Conservation (phyloP, 2,329 filamentous ascomycete genomes). For the Penicillium verrucosum region DNA sequence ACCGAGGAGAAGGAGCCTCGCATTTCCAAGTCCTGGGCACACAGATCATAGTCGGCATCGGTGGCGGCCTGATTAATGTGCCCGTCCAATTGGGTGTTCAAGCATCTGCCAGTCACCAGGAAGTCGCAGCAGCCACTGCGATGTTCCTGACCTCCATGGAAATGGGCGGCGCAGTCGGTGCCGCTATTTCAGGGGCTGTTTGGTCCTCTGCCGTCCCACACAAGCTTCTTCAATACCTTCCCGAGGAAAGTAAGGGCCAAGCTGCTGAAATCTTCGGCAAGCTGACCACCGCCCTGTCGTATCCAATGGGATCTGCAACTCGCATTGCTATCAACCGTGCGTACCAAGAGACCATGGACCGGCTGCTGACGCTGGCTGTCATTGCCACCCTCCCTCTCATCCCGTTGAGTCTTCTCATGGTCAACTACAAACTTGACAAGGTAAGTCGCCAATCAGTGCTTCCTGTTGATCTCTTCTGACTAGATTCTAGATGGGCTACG, state of each 20-base stretch:
- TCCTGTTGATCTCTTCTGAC: slow-evolving; percentile 1
- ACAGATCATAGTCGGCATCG: slow-evolving; percentile 59
- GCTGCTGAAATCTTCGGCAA: slow-evolving; percentile 51
- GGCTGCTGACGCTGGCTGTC: slow-evolving; percentile 55
- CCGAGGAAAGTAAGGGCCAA: slow-evolving; percentile 43
- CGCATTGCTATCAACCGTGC: slow-evolving; percentile 60
- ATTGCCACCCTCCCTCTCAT: slow-evolving; percentile 56
- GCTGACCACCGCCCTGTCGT: slow-evolving; percentile 55
- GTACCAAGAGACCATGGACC: slow-evolving; percentile 64
- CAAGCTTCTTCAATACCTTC: slow-evolving; percentile 51
- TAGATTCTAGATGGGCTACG: slow-evolving; percentile 28
- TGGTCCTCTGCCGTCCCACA: slow-evolving; percentile 60
- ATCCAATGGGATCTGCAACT: slow-evolving; percentile 55
- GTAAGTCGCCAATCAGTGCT: slow-evolving; percentile 20
- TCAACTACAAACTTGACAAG: slow-evolving; percentile 57
- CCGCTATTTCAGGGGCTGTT: slow-evolving; percentile 60
- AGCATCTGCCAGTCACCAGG: slow-evolving; percentile 58
- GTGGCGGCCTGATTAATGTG: slow-evolving; percentile 57
- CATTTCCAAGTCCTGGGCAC: slow-evolving; percentile 57
- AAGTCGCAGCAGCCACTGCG: slow-evolving; percentile 60
- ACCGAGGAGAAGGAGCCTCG: slow-evolving; percentile 51
- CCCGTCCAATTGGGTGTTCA: slow-evolving; percentile 60
- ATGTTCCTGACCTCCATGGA: slow-evolving; percentile 59
- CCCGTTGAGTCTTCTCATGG: slow-evolving; percentile 55
- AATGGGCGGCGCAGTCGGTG: slow-evolving; percentile 59